Evolutionary conservation across 1,284 basidiomycete genomes (phyloP), one percentile per base, ranked within the genome.

Genomic region (Chiua sp.): DNA sequence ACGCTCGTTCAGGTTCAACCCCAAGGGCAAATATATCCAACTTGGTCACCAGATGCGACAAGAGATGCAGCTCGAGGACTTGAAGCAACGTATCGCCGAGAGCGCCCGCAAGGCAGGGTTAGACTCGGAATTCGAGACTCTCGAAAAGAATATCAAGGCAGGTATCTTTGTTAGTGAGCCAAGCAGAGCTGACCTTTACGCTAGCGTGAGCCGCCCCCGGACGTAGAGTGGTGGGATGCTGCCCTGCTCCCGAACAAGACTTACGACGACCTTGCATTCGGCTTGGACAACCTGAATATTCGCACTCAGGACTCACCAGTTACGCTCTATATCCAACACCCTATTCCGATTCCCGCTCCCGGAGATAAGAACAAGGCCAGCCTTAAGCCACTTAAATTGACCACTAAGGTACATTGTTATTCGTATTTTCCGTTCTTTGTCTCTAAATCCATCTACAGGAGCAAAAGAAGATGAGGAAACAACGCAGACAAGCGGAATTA

Each of bases 141-240:
- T 97, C 42, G 96, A 98, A 77, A 93, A 93, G 77, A 88, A 87
- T 63, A 86, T 96, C 65, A 88, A 92, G 79, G 93, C 92, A 55
- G 52, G 85, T 71, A 30, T 48, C 50, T 37, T 49, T 55, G n/a
- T 7, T 39, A 48, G 35, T 47, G 48, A 28, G 20, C 26, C 49
- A 22, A n/a, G 12, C 28, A 0, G n/a, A 49, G 35, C 56, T 65
- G 32, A 68, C 52, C 35, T 7, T 35, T 42, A 48, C 20, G 56
- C 37, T 68, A 95, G 88, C 84, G 95, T 49, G 86, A 88, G 59
- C 83, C 90, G 1, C 97, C 97, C 7, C 98, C 97, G 1, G 89
- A 88, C 7, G 85, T 91, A 11, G 97, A 99, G 75, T 99, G 97
- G 97, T 99, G 98, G 97, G 98, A 99, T 76, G 87, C 85, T 35